These are phyloP conservation scores for Golubevia sp. DNA, from an alignment of 1,284 basidiomycete genomes.

Conservation along the genomic window DNA sequence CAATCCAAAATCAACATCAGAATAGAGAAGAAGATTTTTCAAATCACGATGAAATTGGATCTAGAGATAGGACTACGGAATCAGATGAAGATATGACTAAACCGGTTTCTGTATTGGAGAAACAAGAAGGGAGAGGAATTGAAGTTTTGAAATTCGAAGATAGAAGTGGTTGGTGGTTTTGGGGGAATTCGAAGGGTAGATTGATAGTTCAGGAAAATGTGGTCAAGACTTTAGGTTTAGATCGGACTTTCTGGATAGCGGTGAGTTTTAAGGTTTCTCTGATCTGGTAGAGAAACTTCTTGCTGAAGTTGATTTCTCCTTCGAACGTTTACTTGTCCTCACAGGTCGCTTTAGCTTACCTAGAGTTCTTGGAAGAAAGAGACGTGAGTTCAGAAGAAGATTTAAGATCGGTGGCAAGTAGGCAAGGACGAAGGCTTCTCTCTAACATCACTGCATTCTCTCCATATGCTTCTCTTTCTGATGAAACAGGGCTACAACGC, in stretches of 20 bases:
- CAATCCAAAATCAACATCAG: too few relatives aligned
- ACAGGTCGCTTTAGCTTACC: constrained; percentile 29
- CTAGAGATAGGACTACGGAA: not conserved
- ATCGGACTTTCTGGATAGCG: constrained; percentile 42
- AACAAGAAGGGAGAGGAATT: constrained; percentile 1
- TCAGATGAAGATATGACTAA: too few relatives aligned
- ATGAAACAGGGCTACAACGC: too few relatives aligned
- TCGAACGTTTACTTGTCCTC: not conserved
- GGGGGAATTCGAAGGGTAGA: constrained; percentile 29
- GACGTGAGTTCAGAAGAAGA: constrained; percentile 20
- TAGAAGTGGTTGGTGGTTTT: constrained; percentile 32
- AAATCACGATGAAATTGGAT: not conserved
- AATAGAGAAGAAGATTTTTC: not conserved
- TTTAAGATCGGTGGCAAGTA: too few relatives aligned
- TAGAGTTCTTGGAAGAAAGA: constrained; percentile 44
- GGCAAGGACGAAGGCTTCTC: too few relatives aligned
- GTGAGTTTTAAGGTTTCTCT: constrained; percentile 8
- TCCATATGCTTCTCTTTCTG: too few relatives aligned
- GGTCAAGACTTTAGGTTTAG: constrained; percentile 30
- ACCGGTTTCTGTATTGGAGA: too few relatives aligned
- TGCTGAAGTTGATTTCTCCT: not conserved
- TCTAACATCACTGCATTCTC: too few relatives aligned
- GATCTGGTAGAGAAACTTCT: not conserved
- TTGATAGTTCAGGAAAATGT: constrained; percentile 31
- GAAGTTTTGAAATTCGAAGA: constrained; percentile 39